A percentile compares a stretch with the other conserved stretches of the same genome.
Conservation (phyloP, 495 filamentous ascomycete genomes). For the Penicillium dipodomyicola region DNA sequence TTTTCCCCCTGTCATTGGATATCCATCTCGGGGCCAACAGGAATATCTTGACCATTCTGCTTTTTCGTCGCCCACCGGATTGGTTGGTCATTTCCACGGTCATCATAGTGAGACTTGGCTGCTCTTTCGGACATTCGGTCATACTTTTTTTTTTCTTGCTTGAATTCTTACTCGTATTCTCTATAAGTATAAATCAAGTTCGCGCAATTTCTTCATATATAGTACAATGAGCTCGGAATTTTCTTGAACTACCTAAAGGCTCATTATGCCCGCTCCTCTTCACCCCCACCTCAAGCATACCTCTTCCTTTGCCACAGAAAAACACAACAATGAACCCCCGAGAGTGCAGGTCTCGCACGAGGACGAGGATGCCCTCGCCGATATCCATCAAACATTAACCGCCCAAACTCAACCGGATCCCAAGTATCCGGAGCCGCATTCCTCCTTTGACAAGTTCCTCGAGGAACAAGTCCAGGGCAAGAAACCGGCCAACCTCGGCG, state of each 20-base stretch:
- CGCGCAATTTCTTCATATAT: not conserved
- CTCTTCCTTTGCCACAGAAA: slow-evolving; percentile 22
- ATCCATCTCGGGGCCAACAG: not conserved
- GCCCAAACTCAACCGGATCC: slow-evolving; percentile 16
- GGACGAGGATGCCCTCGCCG: slow-evolving; percentile 36
- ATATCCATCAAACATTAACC: slow-evolving; percentile 38
- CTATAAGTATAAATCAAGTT: not conserved
- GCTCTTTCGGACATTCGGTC: not conserved
- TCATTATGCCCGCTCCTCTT: slow-evolving; percentile 36
- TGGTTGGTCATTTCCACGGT: not conserved
- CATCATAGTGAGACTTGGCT: not conserved
- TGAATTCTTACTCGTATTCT: not conserved
- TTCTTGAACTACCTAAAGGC: slow-evolving; percentile 1
- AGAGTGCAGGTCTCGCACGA: slow-evolving; percentile 34
- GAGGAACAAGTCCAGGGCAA: slow-evolving; percentile 35
- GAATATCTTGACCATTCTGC: not conserved
- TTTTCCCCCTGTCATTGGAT: not conserved
- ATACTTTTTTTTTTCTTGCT: not conserved
- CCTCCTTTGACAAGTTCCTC: slow-evolving; percentile 38
- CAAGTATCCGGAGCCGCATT: slow-evolving; percentile 37
- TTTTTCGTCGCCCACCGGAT: too few species aligned
- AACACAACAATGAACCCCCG: slow-evolving; percentile 22
- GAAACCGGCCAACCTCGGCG: slow-evolving; percentile 36
- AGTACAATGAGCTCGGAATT: not conserved
- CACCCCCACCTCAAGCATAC: slow-evolving; percentile 26